Percentiles rank a stretch among this genome's conserved stretches.
phyloP scores from a whole-genome alignment of 164 flowering plant species.

The Macadamia integrifolia region DNA sequence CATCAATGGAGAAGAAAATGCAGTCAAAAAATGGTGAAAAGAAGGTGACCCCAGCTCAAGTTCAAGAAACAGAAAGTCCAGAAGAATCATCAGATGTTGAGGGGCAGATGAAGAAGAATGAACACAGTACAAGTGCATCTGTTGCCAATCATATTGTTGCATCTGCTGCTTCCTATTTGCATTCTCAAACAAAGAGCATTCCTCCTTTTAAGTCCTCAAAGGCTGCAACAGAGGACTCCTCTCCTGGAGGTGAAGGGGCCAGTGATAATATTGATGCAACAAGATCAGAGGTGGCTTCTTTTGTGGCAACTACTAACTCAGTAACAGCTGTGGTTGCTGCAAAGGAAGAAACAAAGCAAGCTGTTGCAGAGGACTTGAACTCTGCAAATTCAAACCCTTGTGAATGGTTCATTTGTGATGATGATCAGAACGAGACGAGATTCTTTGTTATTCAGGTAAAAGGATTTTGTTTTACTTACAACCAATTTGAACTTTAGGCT shows the following conservation, averaged over 20 bases:
- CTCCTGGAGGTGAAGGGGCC: constrained; percentile 10
- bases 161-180: constrained; percentile 87
- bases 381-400: constrained; percentile 72
- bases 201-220: constrained; percentile 53
- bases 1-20: constrained; percentile 71
- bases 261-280: constrained; percentile 13
- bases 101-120: constrained; percentile 28
- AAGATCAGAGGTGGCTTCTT: constrained; percentile 57
- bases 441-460: constrained; percentile 87
- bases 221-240: constrained; percentile 15
- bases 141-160: constrained; percentile 78
- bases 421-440: constrained; percentile 62
- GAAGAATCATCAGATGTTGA: constrained; percentile 19
- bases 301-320: constrained; percentile 82
- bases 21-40: constrained; percentile 30
- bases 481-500: neutral
- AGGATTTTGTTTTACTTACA: neutral
- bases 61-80: constrained; percentile 15
- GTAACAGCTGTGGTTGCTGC: constrained; percentile 93
- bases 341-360: constrained; percentile 93
- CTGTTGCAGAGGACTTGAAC: constrained; percentile 81
- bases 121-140: constrained; percentile 47
- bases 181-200: constrained; percentile 60
- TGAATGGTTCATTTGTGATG: constrained; percentile 95
- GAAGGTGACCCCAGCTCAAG: constrained; percentile 23